phyloP scores from a whole-genome alignment of 2,329 filamentous ascomycete genomes.

The Exophiala mesophila region DNA sequence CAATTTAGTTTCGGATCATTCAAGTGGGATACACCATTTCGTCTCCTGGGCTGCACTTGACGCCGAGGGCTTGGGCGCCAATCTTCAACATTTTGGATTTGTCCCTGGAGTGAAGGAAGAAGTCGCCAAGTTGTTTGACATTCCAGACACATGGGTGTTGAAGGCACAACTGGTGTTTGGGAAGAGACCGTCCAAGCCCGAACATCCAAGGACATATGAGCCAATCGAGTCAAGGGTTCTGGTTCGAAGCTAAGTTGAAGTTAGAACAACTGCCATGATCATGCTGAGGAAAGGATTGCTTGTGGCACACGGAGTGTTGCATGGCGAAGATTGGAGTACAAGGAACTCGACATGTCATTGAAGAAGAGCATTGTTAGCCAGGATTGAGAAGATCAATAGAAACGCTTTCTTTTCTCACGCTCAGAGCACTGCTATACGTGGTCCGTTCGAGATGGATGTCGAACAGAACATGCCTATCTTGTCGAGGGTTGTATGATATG shows the following conservation, averaged over 20 bases:
- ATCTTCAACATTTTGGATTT: slow-evolving; percentile 84
- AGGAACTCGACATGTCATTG: no score
- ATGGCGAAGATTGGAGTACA: no score
- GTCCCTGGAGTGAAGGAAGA: slow-evolving; percentile 67
- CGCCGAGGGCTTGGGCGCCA: slow-evolving; percentile 76
- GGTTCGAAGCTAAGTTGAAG: slow-evolving; percentile 15
- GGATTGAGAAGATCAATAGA: no score
- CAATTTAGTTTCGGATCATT: slow-evolving; percentile 47
- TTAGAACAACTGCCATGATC: no score
- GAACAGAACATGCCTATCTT: no score
- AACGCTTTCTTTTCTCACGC: no score
- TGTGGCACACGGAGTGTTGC: no score
- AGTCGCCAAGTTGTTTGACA: slow-evolving; percentile 62
- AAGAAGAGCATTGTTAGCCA: no score
- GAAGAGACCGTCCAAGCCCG: slow-evolving; percentile 11
- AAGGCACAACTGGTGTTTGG: slow-evolving; percentile 84
- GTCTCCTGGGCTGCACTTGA: slow-evolving; percentile 72
- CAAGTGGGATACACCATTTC: slow-evolving; percentile 68
- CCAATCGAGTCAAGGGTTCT: slow-evolving; percentile 20
- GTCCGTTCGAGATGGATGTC: no score
- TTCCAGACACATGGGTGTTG: slow-evolving; percentile 57
- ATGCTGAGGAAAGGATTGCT: no score
- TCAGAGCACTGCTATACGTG: no score
- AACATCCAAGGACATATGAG: slow-evolving; percentile 19
- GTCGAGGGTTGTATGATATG: no score